Conservation (phyloP, 495 filamentous ascomycete genomes). For the Xylaria flabelliformis region DNA sequence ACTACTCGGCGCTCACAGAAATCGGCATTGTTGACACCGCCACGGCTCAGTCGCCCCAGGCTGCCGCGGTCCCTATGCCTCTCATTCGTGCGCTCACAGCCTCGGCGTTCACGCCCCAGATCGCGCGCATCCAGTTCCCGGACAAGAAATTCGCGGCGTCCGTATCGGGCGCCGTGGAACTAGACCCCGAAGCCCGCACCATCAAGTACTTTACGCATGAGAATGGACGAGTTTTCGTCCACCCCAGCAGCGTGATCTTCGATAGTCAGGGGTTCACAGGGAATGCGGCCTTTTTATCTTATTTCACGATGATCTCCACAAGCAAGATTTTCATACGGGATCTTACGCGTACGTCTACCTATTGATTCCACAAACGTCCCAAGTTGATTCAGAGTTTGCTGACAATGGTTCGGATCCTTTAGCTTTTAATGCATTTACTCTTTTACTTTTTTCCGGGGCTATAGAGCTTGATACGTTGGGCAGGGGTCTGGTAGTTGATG, state of each 20-base stretch:
- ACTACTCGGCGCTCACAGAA: constrained; percentile 83
- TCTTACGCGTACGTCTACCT: constrained; percentile 72
- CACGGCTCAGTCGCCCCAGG: constrained; percentile 53
- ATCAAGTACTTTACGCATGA: constrained; percentile 93
- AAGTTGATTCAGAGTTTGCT: constrained; percentile 14
- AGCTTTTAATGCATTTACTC: constrained; percentile 90
- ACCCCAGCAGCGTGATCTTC: constrained; percentile 87
- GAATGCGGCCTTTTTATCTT: constrained; percentile 74
- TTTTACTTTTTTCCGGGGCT: constrained; percentile 87
- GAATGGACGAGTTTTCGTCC: constrained; percentile 87
- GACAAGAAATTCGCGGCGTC: constrained; percentile 92
- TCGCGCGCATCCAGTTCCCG: constrained; percentile 88
- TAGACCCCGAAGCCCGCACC: constrained; percentile 89
- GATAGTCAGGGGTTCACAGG: constrained; percentile 75
- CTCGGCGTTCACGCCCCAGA: constrained; percentile 87
- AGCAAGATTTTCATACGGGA: constrained; percentile 89
- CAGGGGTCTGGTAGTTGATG: constrained; percentile 87
- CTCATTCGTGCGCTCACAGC: constrained; percentile 90
- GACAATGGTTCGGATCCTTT: not conserved
- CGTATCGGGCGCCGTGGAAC: constrained; percentile 82
- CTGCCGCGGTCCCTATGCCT: constrained; percentile 44
- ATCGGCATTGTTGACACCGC: constrained; percentile 72
- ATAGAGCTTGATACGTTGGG: constrained; percentile 88
- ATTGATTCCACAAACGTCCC: not conserved
- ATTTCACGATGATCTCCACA: constrained; percentile 89